phyloP scores from a whole-genome alignment of 345 rosid species.

The Acer negundo region DNA sequence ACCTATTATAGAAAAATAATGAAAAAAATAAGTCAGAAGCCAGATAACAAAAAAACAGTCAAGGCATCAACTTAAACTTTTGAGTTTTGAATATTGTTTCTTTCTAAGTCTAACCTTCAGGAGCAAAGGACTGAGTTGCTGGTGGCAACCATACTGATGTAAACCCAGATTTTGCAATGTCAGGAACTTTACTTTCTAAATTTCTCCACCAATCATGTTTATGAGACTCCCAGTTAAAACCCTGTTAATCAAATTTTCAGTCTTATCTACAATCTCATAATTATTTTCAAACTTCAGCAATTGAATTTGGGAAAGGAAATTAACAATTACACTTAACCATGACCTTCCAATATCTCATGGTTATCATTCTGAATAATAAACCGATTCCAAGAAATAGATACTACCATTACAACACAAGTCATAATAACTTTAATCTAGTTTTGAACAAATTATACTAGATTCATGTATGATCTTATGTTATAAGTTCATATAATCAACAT shows the following conservation, averaged over 20 bases:
- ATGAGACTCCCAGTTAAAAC: slow-evolving; percentile 93
- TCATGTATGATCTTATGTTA: background rate
- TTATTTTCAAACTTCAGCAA: background rate
- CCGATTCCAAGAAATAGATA: background rate
- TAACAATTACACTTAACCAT: background rate
- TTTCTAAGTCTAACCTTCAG: slow-evolving; percentile 67
- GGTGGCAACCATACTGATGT: slow-evolving; percentile 93
- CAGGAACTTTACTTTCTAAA: slow-evolving; percentile 66
- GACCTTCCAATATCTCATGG: background rate
- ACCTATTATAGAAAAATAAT: slow-evolving; percentile 39
- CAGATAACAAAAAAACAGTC: no score
- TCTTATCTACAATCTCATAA: slow-evolving; percentile 14
- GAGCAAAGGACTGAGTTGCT: slow-evolving; percentile 66
- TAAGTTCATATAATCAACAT: background rate
- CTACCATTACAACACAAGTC: slow-evolving; percentile 7
- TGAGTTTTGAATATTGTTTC: background rate
- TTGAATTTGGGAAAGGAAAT: slow-evolving; percentile 14
- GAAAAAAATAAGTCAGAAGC: background rate
- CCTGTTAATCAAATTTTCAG: slow-evolving; percentile 45
- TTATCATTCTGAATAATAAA: background rate
- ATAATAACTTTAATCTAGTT: slow-evolving; percentile 1
- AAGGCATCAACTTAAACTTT: slow-evolving; percentile 12
- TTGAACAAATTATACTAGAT: background rate
- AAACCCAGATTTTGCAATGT: slow-evolving; percentile 85
- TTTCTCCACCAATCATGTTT: slow-evolving; percentile 90